Conservation (phyloP, 306 rosid genomes). For the Rosa persica region DNA sequence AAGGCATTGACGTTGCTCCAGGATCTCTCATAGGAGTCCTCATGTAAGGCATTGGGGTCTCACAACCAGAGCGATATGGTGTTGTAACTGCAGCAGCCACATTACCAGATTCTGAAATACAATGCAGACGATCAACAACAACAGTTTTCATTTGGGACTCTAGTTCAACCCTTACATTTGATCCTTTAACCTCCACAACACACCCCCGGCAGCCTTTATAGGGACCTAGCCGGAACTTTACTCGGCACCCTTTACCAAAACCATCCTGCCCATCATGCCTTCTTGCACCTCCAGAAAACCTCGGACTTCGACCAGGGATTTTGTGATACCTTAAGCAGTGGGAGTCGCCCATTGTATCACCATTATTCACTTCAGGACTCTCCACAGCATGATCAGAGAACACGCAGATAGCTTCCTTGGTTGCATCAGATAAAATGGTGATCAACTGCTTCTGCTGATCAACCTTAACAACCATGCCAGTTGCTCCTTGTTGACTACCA, state of each 20-base stretch:
- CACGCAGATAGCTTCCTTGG: constrained; percentile 85
- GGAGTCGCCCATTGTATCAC: constrained; percentile 78
- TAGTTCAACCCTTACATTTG: constrained; percentile 55
- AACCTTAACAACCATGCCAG: constrained; percentile 97
- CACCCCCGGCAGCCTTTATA: constrained; percentile 89
- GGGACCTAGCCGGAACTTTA: constrained; percentile 81
- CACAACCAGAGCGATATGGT: constrained; percentile 4
- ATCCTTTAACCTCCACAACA: constrained; percentile 76
- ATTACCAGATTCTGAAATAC: neutral
- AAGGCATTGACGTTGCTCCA: neutral
- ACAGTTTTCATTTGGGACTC: constrained; percentile 66
- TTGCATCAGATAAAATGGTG: constrained; percentile 79
- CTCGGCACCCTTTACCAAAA: constrained; percentile 58
- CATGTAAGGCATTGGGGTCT: constrained; percentile 9
- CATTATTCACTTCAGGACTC: constrained; percentile 88
- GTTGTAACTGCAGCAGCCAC: neutral
- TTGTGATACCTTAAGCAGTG: constrained; percentile 53
- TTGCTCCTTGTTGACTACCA: constrained; percentile 88
- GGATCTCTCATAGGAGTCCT: neutral
- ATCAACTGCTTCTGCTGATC: constrained; percentile 65
- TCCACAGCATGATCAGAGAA: constrained; percentile 96
- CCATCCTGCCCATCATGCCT: constrained; percentile 56
- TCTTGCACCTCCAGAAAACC: constrained; percentile 79
- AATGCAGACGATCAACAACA: constrained; percentile 1
- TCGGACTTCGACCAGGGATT: constrained; percentile 37